phyloP scores from a whole-genome alignment of 73 alveolate genomes.

The Paramecium pentaurelia region DNA sequence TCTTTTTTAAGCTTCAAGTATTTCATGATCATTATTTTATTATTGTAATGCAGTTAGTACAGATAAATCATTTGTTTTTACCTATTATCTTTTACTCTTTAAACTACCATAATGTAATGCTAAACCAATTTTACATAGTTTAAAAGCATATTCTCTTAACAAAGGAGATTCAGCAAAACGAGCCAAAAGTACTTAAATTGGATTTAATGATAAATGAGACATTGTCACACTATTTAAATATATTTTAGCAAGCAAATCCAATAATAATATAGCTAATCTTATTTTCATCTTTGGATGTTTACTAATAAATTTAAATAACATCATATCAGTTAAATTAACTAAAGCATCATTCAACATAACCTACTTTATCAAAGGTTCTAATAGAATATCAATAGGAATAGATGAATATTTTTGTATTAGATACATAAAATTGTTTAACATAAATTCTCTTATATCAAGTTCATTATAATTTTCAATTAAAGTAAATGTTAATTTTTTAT shows the following conservation, averaged over 20 bases:
- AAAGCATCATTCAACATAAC: slow-evolving; percentile 71
- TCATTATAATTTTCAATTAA: slow-evolving; percentile 89
- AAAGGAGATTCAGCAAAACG: slow-evolving; percentile 45
- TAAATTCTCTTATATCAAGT: slow-evolving; percentile 84
- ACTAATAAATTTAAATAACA: slow-evolving; percentile 76
- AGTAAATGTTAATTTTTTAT: slow-evolving; percentile 88
- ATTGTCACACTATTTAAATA: slow-evolving; percentile 69
- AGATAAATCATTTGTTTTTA: slow-evolving; percentile 31
- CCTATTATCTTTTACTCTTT: not conserved
- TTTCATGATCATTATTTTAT: slow-evolving; percentile 53
- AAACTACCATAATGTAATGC: slow-evolving; percentile 54
- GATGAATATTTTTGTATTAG: slow-evolving; percentile 73
- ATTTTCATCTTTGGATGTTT: slow-evolving; percentile 87
- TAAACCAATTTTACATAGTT: slow-evolving; percentile 28
- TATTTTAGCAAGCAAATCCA: slow-evolving; percentile 84
- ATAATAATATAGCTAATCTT: slow-evolving; percentile 74
- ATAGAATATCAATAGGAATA: slow-evolving; percentile 90
- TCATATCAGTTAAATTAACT: slow-evolving; percentile 85
- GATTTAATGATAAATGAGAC: slow-evolving; percentile 47
- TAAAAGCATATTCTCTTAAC: slow-evolving; percentile 51
- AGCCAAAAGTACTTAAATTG: slow-evolving; percentile 36
- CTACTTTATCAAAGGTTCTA: slow-evolving; percentile 90
- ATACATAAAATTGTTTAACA: slow-evolving; percentile 78
- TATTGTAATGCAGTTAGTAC: not conserved
- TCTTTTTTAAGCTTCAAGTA: slow-evolving; percentile 54